Evolutionary conservation across 768 basidiomycete genomes (phyloP), one percentile per base, ranked within the genome.

Genomic region (Trametes punicea): DNA sequence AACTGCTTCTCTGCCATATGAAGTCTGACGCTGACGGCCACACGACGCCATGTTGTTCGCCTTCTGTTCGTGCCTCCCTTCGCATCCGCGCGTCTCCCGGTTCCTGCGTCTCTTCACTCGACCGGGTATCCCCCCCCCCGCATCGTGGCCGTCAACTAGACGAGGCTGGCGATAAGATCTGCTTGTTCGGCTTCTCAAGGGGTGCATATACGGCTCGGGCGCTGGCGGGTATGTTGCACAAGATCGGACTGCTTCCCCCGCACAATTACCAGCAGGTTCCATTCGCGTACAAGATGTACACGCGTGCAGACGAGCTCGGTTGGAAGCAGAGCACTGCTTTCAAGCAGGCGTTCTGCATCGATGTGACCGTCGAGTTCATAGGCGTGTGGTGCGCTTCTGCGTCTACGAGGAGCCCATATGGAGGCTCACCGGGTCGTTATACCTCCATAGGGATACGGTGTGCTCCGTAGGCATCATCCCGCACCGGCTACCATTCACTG

Each of bases 281-380:
- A 0, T 90, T 92, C 63, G 89, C 89, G 4, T 86, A 84, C 71
- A 79, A 81, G 59, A 88, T 90, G 84, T 92, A 83, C 70, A 76
- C 75, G 5, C 70, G 75, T 6, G 79, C 82, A 38, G 81, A 87
- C 56, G 69, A 76, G 11, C 60, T 60, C 1, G 85, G 87, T 2
- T 88, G 87, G 86, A 56, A 65, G 16, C 83, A 87, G 64, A 84
- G 83, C 57, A 77, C 73, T 0, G 79, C 76, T 0, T 91, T 91
- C 74, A 90, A 90, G 69, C 83, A 82, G 30, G 81, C 85, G 0
- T 90, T 90, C 64, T 85, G 81, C 0, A 80, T 85, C 20, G 84
- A 88, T 30, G 84, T 90, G 10, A 76, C 83, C 53, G 80, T 90
- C 34, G 82, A 89, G 34, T 79, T 90, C 56, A 71, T 91, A 5